Conservation (phyloP, 306 rosid genomes). For the Acacia acuminata region DNA sequence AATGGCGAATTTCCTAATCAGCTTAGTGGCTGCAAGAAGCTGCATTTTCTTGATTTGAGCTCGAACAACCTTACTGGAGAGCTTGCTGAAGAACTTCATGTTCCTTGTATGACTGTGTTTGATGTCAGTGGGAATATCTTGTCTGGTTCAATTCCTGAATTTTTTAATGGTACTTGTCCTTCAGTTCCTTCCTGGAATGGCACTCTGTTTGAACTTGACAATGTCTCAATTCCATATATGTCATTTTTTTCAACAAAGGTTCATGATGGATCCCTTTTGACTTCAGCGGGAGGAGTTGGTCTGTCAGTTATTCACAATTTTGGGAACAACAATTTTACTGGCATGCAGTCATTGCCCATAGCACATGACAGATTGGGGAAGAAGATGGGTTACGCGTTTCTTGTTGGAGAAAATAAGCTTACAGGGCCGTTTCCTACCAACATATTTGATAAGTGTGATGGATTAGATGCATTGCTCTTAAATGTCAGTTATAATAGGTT, state of each 20-base stretch:
- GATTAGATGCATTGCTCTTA: conserved; percentile 56
- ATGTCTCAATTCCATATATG: conserved; percentile 38
- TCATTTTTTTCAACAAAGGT: conserved; percentile 54
- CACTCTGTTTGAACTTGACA: conserved; percentile 27
- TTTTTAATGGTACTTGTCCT: conserved; percentile 37
- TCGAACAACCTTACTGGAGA: conserved; percentile 64
- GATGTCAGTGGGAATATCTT: conserved; percentile 74
- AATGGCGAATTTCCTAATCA: conserved; percentile 60
- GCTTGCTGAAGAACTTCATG: conserved; percentile 54
- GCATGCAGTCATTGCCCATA: conserved; percentile 61
- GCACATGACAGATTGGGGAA: conserved; percentile 57
- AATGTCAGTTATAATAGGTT: conserved; percentile 69
- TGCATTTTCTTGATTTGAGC: conserved; percentile 71
- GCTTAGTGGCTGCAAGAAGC: conserved; percentile 62
- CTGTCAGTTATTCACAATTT: conserved; percentile 67
- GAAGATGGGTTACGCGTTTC: conserved; percentile 49
- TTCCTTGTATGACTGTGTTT: conserved; percentile 78
- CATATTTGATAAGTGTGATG: conserved; percentile 64
- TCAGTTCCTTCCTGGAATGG: conserved; percentile 37
- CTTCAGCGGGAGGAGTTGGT: conserved; percentile 35
- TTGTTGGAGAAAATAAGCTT: conserved; percentile 71
- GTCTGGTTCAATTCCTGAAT: conserved; percentile 67
- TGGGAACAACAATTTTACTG: conserved; percentile 60
- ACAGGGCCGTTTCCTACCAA: conserved; percentile 57
- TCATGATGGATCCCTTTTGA: conserved; percentile 34